phyloP scores from a whole-genome alignment of 2,329 filamentous ascomycete species.

The Monosporascus sp. region DNA sequence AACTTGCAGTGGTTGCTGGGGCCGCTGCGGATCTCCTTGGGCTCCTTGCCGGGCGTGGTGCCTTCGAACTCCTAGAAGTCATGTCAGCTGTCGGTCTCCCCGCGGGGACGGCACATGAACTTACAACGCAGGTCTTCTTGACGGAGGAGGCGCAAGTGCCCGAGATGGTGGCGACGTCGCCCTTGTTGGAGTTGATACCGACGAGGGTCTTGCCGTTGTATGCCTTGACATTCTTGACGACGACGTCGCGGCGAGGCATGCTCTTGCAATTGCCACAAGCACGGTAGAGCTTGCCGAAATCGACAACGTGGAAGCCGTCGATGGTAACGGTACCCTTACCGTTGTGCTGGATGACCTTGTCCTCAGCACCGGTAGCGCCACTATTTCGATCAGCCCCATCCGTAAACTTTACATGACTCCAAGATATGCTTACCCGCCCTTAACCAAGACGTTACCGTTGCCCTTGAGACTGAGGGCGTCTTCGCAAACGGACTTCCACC shows the following conservation, averaged over 20 bases:
- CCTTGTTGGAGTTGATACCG: slow-evolving; percentile 33
- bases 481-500: slow-evolving; percentile 44
- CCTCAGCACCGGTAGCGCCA: slow-evolving; percentile 15
- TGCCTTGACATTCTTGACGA: slow-evolving; percentile 26
- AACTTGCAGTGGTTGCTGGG: slow-evolving; percentile 14
- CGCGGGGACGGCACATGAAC: neutral
- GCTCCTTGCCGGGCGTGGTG: slow-evolving; percentile 15
- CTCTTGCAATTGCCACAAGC: slow-evolving; percentile 38
- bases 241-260: slow-evolving; percentile 22
- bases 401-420: no score
- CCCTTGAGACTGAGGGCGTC: slow-evolving; percentile 28
- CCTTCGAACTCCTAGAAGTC: slow-evolving; percentile 11
- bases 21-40: slow-evolving; percentile 12
- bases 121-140: slow-evolving; percentile 15
- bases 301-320: slow-evolving; percentile 15
- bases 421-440: slow-evolving; percentile 6
- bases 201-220: slow-evolving; percentile 17
- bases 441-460: slow-evolving; percentile 4
- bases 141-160: slow-evolving; percentile 12
- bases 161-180: slow-evolving; percentile 23
- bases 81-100: no score
- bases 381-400: no score
- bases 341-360: slow-evolving; percentile 12
- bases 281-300: slow-evolving; percentile 37
- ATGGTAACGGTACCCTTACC: slow-evolving; percentile 8